Evolutionary conservation across 2,329 filamentous ascomycete species (phyloP).

Genomic region (Davidsoniella neocaledoniae): DNA sequence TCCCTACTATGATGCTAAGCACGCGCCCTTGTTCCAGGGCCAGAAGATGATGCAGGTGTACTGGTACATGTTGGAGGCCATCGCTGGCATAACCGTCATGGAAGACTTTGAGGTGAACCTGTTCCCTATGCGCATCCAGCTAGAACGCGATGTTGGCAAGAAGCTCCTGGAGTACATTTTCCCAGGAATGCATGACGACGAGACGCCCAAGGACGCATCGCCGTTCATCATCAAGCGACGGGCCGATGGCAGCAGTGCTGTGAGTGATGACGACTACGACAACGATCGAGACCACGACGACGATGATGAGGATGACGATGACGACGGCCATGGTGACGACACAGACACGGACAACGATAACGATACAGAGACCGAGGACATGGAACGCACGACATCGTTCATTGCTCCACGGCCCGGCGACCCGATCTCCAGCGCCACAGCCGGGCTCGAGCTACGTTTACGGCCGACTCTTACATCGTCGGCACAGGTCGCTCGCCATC

Average conservation of each 20-base stretch:
- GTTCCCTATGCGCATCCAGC: slow-evolving; percentile 81
- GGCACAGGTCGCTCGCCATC: slow-evolving; percentile 4
- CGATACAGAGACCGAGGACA: slow-evolving; percentile 16
- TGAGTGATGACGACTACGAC: slow-evolving; percentile 18
- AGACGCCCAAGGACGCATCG: slow-evolving; percentile 37
- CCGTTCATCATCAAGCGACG: slow-evolving; percentile 38
- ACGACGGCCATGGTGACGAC: neutral
- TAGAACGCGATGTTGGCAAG: slow-evolving; percentile 84
- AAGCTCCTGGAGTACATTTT: slow-evolving; percentile 96
- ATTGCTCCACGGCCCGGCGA: slow-evolving; percentile 15
- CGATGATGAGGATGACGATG: slow-evolving; percentile 20
- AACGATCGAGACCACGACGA: slow-evolving; percentile 34
- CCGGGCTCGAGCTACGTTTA: slow-evolving; percentile 53
- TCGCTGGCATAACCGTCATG: slow-evolving; percentile 92
- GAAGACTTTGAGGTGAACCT: slow-evolving; percentile 92
- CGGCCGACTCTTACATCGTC: slow-evolving; percentile 56
- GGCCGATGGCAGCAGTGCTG: slow-evolving; percentile 13
- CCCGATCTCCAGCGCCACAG: slow-evolving; percentile 1
- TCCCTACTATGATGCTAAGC: slow-evolving; percentile 60
- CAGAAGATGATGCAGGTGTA: slow-evolving; percentile 78
- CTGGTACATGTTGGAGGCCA: slow-evolving; percentile 96
- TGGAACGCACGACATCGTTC: slow-evolving; percentile 51
- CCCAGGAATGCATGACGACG: slow-evolving; percentile 54
- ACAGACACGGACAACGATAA: neutral
- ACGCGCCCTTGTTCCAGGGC: slow-evolving; percentile 33